Evolutionary conservation across 441 rosid species (phyloP).

Genomic region (Isatis lusitanica): DNA sequence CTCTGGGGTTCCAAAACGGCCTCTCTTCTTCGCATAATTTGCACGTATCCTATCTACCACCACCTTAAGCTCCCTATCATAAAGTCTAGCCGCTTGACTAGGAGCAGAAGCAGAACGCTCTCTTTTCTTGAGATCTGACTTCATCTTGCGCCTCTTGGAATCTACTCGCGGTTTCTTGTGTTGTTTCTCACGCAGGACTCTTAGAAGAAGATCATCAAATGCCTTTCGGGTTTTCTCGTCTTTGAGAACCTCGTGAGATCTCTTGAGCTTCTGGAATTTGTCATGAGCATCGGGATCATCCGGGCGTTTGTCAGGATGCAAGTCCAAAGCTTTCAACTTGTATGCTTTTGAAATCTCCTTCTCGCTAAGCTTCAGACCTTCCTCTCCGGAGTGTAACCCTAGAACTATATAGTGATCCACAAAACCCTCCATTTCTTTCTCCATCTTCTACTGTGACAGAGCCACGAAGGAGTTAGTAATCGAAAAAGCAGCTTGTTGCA

Average conservation of each 20-base stretch:
- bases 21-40: conserved; percentile 50
- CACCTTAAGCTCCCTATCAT: conserved; percentile 62
- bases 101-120: conserved; percentile 69
- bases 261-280: conserved; percentile 74
- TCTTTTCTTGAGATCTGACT: conserved; percentile 76
- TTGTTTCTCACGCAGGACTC: conserved; percentile 61
- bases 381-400: conserved; percentile 87
- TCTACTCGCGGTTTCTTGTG: conserved; percentile 55
- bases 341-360: conserved; percentile 80
- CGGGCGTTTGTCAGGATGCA: conserved; percentile 88
- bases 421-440: conserved; percentile 42
- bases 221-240: conserved; percentile 75
- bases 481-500: not conserved
- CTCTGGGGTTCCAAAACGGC: conserved; percentile 34
- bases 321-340: conserved; percentile 66
- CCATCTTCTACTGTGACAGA: not conserved
- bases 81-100: conserved; percentile 44
- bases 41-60: conserved; percentile 74
- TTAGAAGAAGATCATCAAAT: conserved; percentile 70
- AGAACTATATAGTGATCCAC: conserved; percentile 73
- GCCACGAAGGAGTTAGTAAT: conserved; percentile 1
- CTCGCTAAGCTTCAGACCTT: conserved; percentile 65
- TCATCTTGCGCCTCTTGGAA: conserved; percentile 73
- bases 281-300: conserved; percentile 82
- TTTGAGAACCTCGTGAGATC: conserved; percentile 75